Percentiles rank a stretch among this genome's conserved stretches.
Evolutionary conservation across 2,329 filamentous ascomycete genomes (phyloP).

Genomic region (Pseudocercospora ulei): DNA sequence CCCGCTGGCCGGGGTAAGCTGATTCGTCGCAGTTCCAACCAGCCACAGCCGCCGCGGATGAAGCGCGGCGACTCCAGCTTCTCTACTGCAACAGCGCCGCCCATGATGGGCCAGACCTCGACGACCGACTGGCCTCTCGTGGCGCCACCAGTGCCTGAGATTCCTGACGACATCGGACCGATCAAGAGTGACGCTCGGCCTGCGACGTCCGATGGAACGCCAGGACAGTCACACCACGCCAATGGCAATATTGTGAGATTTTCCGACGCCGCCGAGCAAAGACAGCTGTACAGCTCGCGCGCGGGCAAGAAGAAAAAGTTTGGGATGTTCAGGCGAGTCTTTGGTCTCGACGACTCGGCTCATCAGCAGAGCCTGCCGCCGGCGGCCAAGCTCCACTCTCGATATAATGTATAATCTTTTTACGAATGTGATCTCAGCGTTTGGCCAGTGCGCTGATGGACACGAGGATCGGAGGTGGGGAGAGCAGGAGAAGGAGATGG

Average conservation of each 20-base stretch:
- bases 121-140: constrained; percentile 42
- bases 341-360: constrained; percentile 47
- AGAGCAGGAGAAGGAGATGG: background rate
- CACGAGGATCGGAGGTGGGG: background rate
- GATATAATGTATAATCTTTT: constrained; percentile 8
- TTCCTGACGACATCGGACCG: constrained; percentile 16
- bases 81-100: constrained; percentile 26
- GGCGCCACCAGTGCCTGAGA: constrained; percentile 27
- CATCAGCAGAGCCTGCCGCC: background rate
- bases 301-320: constrained; percentile 57
- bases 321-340: constrained; percentile 54
- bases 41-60: constrained; percentile 16
- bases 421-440: too few species aligned
- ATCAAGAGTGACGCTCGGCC: constrained; percentile 23
- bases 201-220: constrained; percentile 30
- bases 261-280: constrained; percentile 20
- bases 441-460: background rate
- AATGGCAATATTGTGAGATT: constrained; percentile 17
- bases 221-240: constrained; percentile 1
- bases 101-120: constrained; percentile 23
- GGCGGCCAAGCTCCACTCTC: background rate
- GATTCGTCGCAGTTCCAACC: constrained; percentile 26
- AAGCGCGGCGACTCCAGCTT: constrained; percentile 24
- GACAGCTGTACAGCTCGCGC: constrained; percentile 31
- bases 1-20: constrained; percentile 36